Evolutionary conservation across 2,329 filamentous ascomycete species (phyloP).

Genomic region (Ophiostoma piceae): DNA sequence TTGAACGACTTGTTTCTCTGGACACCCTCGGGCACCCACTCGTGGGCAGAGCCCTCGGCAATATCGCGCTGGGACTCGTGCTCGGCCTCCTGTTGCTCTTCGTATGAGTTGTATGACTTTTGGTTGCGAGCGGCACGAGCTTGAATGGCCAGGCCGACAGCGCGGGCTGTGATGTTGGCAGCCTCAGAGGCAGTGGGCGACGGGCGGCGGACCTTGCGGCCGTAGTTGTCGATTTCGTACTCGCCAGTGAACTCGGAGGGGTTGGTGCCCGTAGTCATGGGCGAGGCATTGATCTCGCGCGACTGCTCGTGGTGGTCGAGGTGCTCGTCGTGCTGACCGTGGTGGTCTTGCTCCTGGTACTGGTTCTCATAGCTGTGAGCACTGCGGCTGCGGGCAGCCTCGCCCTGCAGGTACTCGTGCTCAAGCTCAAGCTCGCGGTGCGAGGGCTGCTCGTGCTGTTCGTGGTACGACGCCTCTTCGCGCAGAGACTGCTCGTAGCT

Average conservation of each 20-base stretch:
- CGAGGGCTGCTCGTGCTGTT: neutral
- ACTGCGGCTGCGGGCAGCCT: neutral
- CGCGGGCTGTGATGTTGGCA: slow-evolving; percentile 51
- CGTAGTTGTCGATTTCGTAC: slow-evolving; percentile 55
- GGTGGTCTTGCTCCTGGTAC: neutral
- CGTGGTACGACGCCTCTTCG: slow-evolving; percentile 34
- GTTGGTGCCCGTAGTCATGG: slow-evolving; percentile 25
- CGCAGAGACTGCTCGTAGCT: slow-evolving; percentile 36
- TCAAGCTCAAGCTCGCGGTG: slow-evolving; percentile 22
- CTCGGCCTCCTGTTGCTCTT: slow-evolving; percentile 27
- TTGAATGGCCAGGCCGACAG: slow-evolving; percentile 47
- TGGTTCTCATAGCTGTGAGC: neutral
- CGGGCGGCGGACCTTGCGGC: slow-evolving; percentile 48
- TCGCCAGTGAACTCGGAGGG: slow-evolving; percentile 44
- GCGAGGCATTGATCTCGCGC: slow-evolving; percentile 37
- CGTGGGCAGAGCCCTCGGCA: slow-evolving; percentile 19
- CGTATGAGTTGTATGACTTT: slow-evolving; percentile 32
- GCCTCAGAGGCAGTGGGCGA: slow-evolving; percentile 54
- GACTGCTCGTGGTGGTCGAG: slow-evolving; percentile 15
- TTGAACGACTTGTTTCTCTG: slow-evolving; percentile 61
- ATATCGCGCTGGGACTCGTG: slow-evolving; percentile 13
- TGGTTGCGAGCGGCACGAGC: slow-evolving; percentile 42
- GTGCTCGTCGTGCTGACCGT: neutral
- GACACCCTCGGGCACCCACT: slow-evolving; percentile 48
- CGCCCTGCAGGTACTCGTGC: neutral